phyloP scores from a whole-genome alignment of 331 rosid species.

The Cydonia oblonga region DNA sequence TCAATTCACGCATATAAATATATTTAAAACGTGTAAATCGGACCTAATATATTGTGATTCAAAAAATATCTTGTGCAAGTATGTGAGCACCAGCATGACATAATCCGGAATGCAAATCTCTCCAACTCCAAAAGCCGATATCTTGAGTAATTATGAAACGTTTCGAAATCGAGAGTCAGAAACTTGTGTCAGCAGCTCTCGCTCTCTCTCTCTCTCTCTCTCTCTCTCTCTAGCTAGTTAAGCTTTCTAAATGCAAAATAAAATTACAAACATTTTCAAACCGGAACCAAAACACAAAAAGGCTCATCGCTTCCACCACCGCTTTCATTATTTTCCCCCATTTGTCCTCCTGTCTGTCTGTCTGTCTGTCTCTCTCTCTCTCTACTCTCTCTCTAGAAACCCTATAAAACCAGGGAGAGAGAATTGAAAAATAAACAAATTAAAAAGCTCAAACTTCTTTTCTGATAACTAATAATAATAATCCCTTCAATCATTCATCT shows the following conservation, averaged over 20 bases:
- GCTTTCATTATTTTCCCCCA: neutral
- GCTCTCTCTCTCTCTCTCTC: neutral
- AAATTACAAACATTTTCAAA: neutral
- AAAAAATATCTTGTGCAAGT: fast-evolving
- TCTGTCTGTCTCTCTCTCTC: neutral
- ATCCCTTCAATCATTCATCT: neutral
- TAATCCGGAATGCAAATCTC: neutral
- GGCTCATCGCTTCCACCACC: neutral
- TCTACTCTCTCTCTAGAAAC: neutral
- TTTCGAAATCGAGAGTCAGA: neutral
- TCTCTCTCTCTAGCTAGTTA: neutral
- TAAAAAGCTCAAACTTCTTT: neutral
- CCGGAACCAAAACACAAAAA: neutral
- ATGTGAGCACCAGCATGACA: no score
- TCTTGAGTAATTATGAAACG: neutral
- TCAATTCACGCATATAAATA: no score
- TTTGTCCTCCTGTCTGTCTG: neutral
- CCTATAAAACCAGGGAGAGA: neutral
- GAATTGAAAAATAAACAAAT: neutral
- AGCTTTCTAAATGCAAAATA: neutral
- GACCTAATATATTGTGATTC: fast-evolving
- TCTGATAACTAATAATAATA: neutral
- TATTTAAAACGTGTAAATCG: fast-evolving
- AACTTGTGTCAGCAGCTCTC: neutral
- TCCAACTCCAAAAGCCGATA: neutral